A percentile compares a stretch with the other conserved stretches of the same genome.
Conservation (phyloP, 352 stramenopile species). For the Pythium dissotocum region DNA sequence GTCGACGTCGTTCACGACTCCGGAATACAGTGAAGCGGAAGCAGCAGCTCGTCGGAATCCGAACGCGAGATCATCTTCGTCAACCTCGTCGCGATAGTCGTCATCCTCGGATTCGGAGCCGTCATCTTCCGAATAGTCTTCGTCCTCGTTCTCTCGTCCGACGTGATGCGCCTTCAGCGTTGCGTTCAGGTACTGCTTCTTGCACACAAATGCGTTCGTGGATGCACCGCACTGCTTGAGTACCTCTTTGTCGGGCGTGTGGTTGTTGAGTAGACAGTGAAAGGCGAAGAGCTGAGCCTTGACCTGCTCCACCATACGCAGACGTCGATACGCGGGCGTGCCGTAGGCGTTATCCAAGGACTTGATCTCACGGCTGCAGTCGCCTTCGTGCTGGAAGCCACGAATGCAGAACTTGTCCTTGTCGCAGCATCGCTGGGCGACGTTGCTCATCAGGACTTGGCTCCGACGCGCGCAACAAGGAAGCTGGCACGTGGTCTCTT, state of each 20-base stretch:
- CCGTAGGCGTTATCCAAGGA: conserved; percentile 68
- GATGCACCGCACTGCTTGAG: conserved; percentile 86
- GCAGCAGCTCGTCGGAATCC: conserved; percentile 30
- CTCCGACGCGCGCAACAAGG: conserved; percentile 84
- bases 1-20: conserved; percentile 48
- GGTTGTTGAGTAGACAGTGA: conserved; percentile 87
- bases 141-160: conserved; percentile 48
- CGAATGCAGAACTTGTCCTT: conserved; percentile 87
- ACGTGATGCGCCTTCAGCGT: conserved; percentile 47
- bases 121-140: conserved; percentile 74
- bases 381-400: conserved; percentile 65
- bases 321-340: conserved; percentile 55
- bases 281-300: conserved; percentile 89
- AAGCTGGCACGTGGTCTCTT: conserved; percentile 81
- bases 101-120: conserved; percentile 65
- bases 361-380: conserved; percentile 82
- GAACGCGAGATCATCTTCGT: conserved; percentile 49
- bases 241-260: conserved; percentile 82
- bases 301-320: conserved; percentile 85
- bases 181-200: conserved; percentile 58
- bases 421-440: conserved; percentile 60
- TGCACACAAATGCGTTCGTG: conserved; percentile 79
- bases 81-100: conserved; percentile 65
- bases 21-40: conserved; percentile 51
- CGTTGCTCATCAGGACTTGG: conserved; percentile 51